Evolutionary conservation across 1,284 basidiomycete genomes (phyloP).

Genomic region (Trichosporon inkin): DNA sequence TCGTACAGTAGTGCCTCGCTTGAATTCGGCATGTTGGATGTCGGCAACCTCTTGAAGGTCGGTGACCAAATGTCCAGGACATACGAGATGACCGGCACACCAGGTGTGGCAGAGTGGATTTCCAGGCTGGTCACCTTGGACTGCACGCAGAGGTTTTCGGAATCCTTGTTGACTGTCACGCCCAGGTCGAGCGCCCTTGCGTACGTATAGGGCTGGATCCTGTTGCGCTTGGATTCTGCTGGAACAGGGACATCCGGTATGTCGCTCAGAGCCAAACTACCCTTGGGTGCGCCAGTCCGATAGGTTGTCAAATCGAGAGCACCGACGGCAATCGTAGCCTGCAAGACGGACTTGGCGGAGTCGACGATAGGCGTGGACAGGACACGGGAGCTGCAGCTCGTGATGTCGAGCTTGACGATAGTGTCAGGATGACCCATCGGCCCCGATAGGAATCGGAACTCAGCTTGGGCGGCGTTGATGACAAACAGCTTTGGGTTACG

Average conservation of each 20-base stretch:
- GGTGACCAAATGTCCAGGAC: slow-evolving; percentile 23
- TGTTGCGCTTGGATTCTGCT: background rate
- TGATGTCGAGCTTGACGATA: background rate
- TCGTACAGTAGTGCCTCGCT: slow-evolving; percentile 25
- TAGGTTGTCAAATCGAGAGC: background rate
- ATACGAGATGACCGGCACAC: slow-evolving; percentile 17
- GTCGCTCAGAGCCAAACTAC: slow-evolving; percentile 14
- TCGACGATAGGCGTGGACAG: slow-evolving; percentile 11
- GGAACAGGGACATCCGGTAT: slow-evolving; percentile 10
- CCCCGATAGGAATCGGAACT: slow-evolving; percentile 15
- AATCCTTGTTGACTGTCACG: slow-evolving; percentile 7
- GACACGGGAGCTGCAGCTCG: slow-evolving; percentile 5
- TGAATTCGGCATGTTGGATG: background rate
- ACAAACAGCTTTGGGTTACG: slow-evolving; percentile 14
- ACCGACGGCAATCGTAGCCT: slow-evolving; percentile 4
- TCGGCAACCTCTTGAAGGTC: slow-evolving; percentile 9
- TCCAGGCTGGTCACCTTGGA: slow-evolving; percentile 13
- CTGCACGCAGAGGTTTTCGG: slow-evolving; percentile 7
- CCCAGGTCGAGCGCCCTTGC: background rate
- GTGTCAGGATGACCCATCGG: slow-evolving; percentile 9
- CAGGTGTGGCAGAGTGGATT: slow-evolving; percentile 21
- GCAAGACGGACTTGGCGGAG: background rate
- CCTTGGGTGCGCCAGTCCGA: background rate
- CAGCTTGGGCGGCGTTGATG: slow-evolving; percentile 11
- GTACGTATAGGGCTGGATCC: slow-evolving; percentile 9